phyloP scores from a whole-genome alignment of 345 rosid species.

The Euclidium syriacum region DNA sequence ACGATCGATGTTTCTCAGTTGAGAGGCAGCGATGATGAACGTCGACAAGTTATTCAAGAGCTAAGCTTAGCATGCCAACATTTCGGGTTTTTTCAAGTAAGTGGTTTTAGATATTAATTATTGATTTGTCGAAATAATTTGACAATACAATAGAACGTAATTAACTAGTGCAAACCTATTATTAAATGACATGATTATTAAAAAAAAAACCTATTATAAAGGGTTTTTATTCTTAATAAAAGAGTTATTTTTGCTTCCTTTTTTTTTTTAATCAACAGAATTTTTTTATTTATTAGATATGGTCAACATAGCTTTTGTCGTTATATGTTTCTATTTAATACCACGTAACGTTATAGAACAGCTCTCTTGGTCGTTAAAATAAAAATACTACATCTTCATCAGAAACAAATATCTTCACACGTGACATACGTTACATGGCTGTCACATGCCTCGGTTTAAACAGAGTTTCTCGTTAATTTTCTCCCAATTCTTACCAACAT shows the following conservation, averaged over 20 bases:
- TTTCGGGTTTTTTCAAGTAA: constrained; percentile 58
- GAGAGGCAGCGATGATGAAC: constrained; percentile 23
- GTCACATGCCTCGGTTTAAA: constrained; percentile 4
- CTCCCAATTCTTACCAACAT: neutral
- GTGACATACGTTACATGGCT: constrained; percentile 1
- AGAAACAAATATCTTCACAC: no score
- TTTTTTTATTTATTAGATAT: neutral
- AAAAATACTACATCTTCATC: neutral
- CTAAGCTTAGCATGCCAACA: constrained; percentile 38
- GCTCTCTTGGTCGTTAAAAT: neutral
- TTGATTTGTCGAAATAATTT: no score
- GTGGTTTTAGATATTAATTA: neutral
- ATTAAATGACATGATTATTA: no score
- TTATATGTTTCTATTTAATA: neutral
- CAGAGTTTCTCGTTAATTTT: neutral
- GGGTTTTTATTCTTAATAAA: no score
- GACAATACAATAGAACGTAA: no score
- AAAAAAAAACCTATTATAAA: no score
- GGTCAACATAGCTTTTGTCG: neutral
- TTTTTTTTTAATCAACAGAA: neutral
- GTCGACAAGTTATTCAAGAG: constrained; percentile 35
- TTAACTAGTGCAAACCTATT: no score
- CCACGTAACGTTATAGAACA: no score
- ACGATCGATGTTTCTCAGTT: constrained; percentile 44
- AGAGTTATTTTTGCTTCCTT: neutral